A percentile compares a stretch with the other conserved stretches of the same genome.
These are phyloP conservation scores for Pseudocercospora fijiensis DNA, from an alignment of 2,329 filamentous ascomycete genomes.

Conservation along the genomic window DNA sequence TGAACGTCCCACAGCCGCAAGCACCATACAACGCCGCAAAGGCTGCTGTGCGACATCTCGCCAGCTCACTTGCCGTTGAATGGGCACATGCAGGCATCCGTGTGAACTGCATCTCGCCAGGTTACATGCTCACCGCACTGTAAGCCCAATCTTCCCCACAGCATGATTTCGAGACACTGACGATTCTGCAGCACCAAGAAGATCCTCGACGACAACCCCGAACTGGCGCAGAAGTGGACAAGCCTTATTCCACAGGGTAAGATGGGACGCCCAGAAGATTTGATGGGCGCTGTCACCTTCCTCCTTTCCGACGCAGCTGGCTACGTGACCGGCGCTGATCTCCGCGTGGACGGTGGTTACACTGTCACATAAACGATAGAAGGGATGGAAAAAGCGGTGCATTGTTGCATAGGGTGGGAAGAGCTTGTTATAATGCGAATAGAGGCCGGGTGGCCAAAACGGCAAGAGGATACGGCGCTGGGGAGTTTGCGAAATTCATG, in stretches of 20 bases:
- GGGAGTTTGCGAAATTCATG: not conserved
- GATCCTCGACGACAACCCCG: constrained; percentile 90
- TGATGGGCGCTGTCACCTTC: constrained; percentile 91
- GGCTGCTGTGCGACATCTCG: constrained; percentile 85
- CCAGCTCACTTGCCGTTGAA: constrained; percentile 84
- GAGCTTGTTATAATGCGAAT: not conserved
- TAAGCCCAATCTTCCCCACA: constrained; percentile 50
- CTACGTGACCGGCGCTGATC: constrained; percentile 62
- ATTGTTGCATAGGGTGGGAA: not conserved
- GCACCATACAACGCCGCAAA: constrained; percentile 91
- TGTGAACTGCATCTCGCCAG: constrained; percentile 92
- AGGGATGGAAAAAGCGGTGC: not conserved
- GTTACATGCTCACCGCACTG: constrained; percentile 95
- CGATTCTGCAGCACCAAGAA: constrained; percentile 69
- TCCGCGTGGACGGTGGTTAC: constrained; percentile 47
- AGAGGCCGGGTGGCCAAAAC: not conserved
- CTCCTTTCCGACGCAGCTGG: constrained; percentile 74
- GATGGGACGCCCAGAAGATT: constrained; percentile 87
- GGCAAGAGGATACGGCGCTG: not conserved
- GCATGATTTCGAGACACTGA: constrained; percentile 14
- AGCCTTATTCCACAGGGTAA: constrained; percentile 88
- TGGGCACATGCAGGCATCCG: constrained; percentile 86
- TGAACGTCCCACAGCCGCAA: constrained; percentile 94
- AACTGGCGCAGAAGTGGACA: constrained; percentile 86
- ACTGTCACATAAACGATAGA: constrained; percentile 39